Evolutionary conservation across 2,329 filamentous ascomycete species (phyloP).

Genomic region (Nothophaeocryptopus gaeumannii): DNA sequence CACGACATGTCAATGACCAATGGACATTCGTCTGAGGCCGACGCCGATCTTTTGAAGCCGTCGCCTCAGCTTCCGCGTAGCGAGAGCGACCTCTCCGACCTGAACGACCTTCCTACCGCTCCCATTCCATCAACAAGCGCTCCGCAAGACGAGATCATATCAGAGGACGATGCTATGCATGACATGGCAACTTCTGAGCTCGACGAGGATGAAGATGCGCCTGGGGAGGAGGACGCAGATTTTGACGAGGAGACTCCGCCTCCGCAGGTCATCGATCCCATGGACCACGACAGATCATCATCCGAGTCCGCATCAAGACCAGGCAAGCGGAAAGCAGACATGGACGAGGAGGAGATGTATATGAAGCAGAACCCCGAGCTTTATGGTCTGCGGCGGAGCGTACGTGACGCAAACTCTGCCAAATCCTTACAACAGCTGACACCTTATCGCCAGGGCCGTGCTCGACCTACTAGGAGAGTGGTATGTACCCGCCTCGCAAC

Average conservation of each 20-base stretch:
- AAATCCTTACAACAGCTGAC: slow-evolving; percentile 33
- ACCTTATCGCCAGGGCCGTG: slow-evolving; percentile 50
- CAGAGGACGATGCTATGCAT: slow-evolving; percentile 44
- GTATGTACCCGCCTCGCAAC: slow-evolving; percentile 41
- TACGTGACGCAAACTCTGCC: slow-evolving; percentile 47
- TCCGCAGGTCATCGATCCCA: slow-evolving; percentile 40
- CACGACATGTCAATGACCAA: slow-evolving; percentile 60
- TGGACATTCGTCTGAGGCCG: slow-evolving; percentile 60
- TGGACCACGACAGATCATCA: slow-evolving; percentile 61
- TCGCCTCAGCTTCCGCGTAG: slow-evolving; percentile 54
- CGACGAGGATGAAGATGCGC: slow-evolving; percentile 50
- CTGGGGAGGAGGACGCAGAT: slow-evolving; percentile 60
- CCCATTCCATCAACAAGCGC: slow-evolving; percentile 40
- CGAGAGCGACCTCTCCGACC: slow-evolving; percentile 76
- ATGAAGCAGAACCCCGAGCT: slow-evolving; percentile 91
- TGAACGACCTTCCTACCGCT: slow-evolving; percentile 54
- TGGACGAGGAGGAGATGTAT: slow-evolving; percentile 68
- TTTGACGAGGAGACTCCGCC: slow-evolving; percentile 66
- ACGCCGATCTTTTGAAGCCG: slow-evolving; percentile 46
- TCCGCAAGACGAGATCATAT: slow-evolving; percentile 39
- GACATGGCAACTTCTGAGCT: slow-evolving; percentile 46
- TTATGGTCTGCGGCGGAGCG: slow-evolving; percentile 90
- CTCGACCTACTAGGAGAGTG: slow-evolving; percentile 60
- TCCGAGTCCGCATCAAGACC: slow-evolving; percentile 68
- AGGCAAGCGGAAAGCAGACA: slow-evolving; percentile 64